These are phyloP conservation scores for Metschnikowia shivogae DNA, from an alignment of 805 yeast species.

Conservation along the genomic window DNA sequence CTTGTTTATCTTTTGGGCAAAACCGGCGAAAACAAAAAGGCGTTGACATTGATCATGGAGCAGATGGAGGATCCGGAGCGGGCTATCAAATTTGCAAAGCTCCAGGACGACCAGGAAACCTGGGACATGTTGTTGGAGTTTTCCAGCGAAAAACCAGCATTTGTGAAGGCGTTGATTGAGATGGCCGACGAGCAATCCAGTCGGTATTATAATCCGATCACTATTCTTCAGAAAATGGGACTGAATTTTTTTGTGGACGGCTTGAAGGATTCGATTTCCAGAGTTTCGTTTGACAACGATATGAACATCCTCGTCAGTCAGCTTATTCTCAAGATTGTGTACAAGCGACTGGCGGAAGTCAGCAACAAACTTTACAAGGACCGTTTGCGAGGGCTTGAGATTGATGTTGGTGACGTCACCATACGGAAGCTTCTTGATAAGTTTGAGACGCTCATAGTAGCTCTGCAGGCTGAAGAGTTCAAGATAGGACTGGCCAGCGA, in stretches of 20 bases:
- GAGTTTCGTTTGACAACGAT: conserved; percentile 62
- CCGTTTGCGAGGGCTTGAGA: conserved; percentile 26
- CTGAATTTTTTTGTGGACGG: conserved; percentile 59
- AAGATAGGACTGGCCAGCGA: conserved; percentile 8
- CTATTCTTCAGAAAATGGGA: conserved; percentile 64
- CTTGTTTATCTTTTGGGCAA: conserved; percentile 77
- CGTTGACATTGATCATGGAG: conserved; percentile 72
- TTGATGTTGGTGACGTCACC: conserved; percentile 16
- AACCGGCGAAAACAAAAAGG: conserved; percentile 75
- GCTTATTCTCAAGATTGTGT: conserved; percentile 43
- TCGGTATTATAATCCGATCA: conserved; percentile 54
- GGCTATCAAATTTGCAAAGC: conserved; percentile 76
- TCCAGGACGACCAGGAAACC: conserved; percentile 64
- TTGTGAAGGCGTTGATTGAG: conserved; percentile 69
- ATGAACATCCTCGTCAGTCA: conserved; percentile 48
- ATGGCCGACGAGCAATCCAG: conserved; percentile 53
- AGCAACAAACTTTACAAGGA: conserved; percentile 21
- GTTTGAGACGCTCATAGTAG: conserved; percentile 29
- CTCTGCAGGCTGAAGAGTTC: conserved; percentile 1
- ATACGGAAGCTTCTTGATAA: conserved; percentile 19
- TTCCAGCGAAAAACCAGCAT: conserved; percentile 69
- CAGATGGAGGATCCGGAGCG: conserved; percentile 71
- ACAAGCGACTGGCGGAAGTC: conserved; percentile 27
- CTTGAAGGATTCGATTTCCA: conserved; percentile 54
- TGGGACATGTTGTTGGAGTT: conserved; percentile 75